These are phyloP conservation scores for Volvox africanus DNA, from an alignment of 139 green algal species.

Conservation along the genomic window DNA sequence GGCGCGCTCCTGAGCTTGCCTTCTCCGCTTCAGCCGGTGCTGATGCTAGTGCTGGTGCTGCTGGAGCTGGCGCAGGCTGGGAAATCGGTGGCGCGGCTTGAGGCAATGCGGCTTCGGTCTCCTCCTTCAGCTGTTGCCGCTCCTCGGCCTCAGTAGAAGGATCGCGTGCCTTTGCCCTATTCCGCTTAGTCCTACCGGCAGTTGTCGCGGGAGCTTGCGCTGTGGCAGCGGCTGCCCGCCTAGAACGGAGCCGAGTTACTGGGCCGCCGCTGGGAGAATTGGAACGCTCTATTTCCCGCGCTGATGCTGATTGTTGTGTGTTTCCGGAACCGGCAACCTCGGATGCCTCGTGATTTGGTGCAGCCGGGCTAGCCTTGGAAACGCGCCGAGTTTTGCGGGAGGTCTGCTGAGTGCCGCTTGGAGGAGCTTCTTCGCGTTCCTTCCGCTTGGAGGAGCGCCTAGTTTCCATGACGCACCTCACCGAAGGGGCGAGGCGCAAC, in stretches of 20 bases:
- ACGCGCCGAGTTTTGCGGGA: conserved; percentile 43
- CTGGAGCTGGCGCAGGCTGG: background rate
- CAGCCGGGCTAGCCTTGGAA: background rate
- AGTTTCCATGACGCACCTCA: conserved; percentile 58
- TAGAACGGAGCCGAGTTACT: background rate
- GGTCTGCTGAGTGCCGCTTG: conserved; percentile 18
- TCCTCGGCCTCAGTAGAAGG: conserved; percentile 3
- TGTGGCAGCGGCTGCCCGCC: background rate
- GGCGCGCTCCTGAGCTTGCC: background rate
- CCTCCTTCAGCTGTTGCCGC: background rate
- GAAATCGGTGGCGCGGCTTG: background rate
- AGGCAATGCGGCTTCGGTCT: conserved; percentile 13
- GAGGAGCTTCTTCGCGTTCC: conserved; percentile 52
- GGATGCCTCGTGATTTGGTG: background rate
- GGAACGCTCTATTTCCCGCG: conserved; percentile 1
- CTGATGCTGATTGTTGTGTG: background rate
- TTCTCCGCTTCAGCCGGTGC: conserved; percentile 6
- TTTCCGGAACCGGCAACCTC: background rate
- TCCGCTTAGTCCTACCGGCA: background rate
- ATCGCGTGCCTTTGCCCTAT: background rate
- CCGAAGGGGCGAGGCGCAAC: conserved; percentile 34
- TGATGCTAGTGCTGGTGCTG: background rate
- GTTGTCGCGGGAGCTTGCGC: background rate
- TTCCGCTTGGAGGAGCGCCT: conserved; percentile 56
- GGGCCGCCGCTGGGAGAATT: conserved; percentile 9